These are phyloP conservation scores for Rubroboletus satanas DNA, from an alignment of 768 basidiomycete genomes.

Conservation along the genomic window DNA sequence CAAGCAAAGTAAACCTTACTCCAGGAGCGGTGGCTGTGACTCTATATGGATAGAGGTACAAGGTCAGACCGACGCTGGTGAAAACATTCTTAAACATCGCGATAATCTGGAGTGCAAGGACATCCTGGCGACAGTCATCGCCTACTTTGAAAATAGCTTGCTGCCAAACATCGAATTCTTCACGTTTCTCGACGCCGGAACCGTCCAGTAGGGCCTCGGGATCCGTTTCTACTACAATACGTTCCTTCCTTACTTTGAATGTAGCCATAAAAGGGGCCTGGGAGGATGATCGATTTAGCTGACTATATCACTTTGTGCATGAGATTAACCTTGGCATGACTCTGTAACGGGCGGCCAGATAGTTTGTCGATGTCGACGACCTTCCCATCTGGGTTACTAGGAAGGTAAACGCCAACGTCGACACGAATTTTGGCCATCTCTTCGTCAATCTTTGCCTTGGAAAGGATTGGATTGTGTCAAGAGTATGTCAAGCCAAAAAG, in stretches of 20 bases:
- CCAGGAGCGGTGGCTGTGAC: constrained; percentile 97
- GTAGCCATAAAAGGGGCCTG: constrained; percentile 99
- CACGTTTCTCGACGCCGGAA: constrained; percentile 51
- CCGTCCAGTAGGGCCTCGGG: constrained; percentile 71
- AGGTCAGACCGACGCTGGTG: constrained; percentile 76
- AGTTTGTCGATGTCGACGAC: constrained; percentile 98
- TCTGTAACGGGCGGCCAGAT: constrained; percentile 93
- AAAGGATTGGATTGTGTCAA: neutral
- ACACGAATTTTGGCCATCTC: constrained; percentile 97
- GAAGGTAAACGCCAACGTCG: constrained; percentile 93
- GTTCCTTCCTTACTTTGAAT: constrained; percentile 94
- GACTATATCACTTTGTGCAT: neutral
- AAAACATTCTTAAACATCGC: constrained; percentile 99
- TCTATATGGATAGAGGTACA: constrained; percentile 94
- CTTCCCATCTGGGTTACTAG: constrained; percentile 94
- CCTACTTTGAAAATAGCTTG: constrained; percentile 99
- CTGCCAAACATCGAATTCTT: constrained; percentile 89
- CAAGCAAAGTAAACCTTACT: constrained; percentile 44
- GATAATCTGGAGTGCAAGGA: constrained; percentile 94
- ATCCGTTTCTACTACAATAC: constrained; percentile 60
- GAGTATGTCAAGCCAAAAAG: neutral
- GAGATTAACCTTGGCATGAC: constrained; percentile 82
- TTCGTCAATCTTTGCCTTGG: constrained; percentile 95
- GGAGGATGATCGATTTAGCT: constrained; percentile 1
- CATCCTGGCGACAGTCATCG: constrained; percentile 97